phyloP scores from a whole-genome alignment of 345 rosid genomes.

The Laguncularia racemosa region DNA sequence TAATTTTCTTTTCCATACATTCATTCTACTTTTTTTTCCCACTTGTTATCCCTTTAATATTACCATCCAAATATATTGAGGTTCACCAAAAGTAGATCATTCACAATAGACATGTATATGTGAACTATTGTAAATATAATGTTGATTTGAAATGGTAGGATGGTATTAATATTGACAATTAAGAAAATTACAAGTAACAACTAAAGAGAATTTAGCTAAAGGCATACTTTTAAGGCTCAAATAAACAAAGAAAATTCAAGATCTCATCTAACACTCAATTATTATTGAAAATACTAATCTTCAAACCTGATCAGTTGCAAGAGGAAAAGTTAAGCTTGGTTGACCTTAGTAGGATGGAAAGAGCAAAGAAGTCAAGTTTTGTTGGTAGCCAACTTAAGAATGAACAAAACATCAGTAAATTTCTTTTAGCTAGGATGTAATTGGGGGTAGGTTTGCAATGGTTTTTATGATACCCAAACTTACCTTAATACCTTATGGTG shows the following conservation, averaged over 20 bases:
- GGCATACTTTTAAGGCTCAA: slow-evolving; percentile 84
- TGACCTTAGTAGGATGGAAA: slow-evolving; percentile 95
- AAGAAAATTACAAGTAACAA: slow-evolving; percentile 66
- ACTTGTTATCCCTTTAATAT: no score
- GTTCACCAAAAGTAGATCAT: no score
- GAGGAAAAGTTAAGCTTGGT: slow-evolving; percentile 97
- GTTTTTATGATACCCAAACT: no score
- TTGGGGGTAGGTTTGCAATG: no score
- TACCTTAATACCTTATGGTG: no score
- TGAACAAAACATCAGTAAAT: slow-evolving; percentile 93
- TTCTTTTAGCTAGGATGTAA: slow-evolving; percentile 97
- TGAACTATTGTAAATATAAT: slow-evolving; percentile 99
- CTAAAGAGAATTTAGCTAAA: slow-evolving; percentile 65
- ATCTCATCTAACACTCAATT: slow-evolving; percentile 82
- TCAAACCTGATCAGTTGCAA: slow-evolving; percentile 79
- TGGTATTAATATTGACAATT: slow-evolving; percentile 52
- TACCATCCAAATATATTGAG: no score
- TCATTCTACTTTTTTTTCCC: no score
- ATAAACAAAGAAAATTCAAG: slow-evolving; percentile 98
- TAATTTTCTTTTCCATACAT: no score
- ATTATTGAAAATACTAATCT: slow-evolving; percentile 88
- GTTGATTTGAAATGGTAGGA: slow-evolving; percentile 71
- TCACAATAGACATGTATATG: no score
- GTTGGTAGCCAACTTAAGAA: slow-evolving; percentile 80
- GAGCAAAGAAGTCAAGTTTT: slow-evolving; percentile 88